Percentiles rank a stretch among this genome's conserved stretches.
phyloP scores from a whole-genome alignment of 2,329 filamentous ascomycete species.

The Ophiostoma fasciatum region DNA sequence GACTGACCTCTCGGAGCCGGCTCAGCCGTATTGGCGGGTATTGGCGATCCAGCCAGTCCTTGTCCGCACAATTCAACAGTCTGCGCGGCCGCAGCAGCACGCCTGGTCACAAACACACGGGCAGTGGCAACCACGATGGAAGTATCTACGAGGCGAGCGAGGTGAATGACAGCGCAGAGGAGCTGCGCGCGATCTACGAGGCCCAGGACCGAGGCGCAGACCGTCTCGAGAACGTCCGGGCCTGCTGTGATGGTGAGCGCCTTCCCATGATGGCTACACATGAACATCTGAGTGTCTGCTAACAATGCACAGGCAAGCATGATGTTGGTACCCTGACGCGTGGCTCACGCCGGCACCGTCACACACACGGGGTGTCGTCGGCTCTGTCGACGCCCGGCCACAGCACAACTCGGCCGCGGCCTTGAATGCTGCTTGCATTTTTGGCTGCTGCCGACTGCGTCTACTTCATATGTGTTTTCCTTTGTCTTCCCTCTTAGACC shows the following conservation, averaged over 20 bases:
- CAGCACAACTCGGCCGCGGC: conserved; percentile 6
- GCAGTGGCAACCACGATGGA: conserved; percentile 17
- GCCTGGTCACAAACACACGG: conserved; percentile 2
- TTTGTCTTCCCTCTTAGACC: background rate
- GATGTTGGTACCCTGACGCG: conserved; percentile 47
- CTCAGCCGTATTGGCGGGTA: conserved; percentile 46
- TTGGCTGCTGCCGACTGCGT: too few species aligned
- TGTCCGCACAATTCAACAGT: conserved; percentile 32
- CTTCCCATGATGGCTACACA: background rate
- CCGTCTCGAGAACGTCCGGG: conserved; percentile 83
- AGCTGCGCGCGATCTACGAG: conserved; percentile 67
- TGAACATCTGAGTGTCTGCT: background rate
- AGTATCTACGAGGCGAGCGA: conserved; percentile 37
- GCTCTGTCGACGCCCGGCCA: conserved; percentile 9
- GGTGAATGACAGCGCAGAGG: conserved; percentile 66
- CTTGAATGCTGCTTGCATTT: too few species aligned
- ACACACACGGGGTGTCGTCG: conserved; percentile 6
- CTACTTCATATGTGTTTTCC: conserved; percentile 4
- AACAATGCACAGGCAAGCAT: conserved; percentile 44
- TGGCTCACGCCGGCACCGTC: conserved; percentile 14
- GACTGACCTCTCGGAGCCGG: conserved; percentile 25
- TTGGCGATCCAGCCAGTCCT: conserved; percentile 32
- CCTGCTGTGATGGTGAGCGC: conserved; percentile 84
- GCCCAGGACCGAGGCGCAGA: conserved; percentile 62
- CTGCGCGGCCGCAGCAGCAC: conserved; percentile 36